Conservation (phyloP, 768 basidiomycete genomes). For the Suillus subaureus region DNA sequence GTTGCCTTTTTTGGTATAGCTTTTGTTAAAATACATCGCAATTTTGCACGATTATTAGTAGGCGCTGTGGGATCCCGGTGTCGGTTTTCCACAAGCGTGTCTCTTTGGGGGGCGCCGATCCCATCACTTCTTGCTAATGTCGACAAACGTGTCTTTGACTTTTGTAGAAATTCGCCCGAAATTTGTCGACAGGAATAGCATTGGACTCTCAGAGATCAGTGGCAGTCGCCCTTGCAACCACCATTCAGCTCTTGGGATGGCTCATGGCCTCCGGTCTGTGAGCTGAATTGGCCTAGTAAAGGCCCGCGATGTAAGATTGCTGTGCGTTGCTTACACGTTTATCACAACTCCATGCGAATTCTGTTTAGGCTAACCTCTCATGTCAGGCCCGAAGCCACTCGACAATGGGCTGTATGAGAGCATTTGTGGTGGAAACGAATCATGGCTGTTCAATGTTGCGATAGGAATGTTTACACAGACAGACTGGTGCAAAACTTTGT, state of each 20-base stretch:
- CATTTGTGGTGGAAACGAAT: background rate
- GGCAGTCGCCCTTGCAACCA: slow-evolving; percentile 10
- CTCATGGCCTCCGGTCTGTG: slow-evolving; percentile 5
- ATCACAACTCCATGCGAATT: slow-evolving; percentile 16
- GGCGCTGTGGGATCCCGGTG: slow-evolving; percentile 11
- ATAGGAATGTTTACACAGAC: slow-evolving; percentile 2
- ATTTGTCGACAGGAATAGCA: slow-evolving; percentile 17
- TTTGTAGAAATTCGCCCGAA: slow-evolving; percentile 5
- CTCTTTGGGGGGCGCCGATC: slow-evolving; percentile 4
- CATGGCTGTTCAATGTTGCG: background rate
- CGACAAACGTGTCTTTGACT: slow-evolving; percentile 18
- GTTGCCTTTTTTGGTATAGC: background rate
- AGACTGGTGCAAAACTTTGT: background rate
- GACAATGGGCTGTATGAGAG: slow-evolving; percentile 3
- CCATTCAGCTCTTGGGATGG: slow-evolving; percentile 4
- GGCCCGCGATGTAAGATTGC: background rate
- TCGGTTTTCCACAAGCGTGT: slow-evolving; percentile 24
- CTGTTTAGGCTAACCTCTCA: slow-evolving; percentile 14
- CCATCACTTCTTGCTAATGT: slow-evolving; percentile 12
- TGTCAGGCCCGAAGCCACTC: slow-evolving; percentile 1
- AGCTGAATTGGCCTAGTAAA: slow-evolving; percentile 5
- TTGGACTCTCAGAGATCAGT: slow-evolving; percentile 12
- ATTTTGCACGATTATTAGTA: slow-evolving; percentile 7
- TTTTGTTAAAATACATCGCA: background rate
- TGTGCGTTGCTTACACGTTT: background rate